Evolutionary conservation across 352 stramenopile species (phyloP), one percentile per base, ranked within the genome.

Genomic region (Globisporangium middletonii): DNA sequence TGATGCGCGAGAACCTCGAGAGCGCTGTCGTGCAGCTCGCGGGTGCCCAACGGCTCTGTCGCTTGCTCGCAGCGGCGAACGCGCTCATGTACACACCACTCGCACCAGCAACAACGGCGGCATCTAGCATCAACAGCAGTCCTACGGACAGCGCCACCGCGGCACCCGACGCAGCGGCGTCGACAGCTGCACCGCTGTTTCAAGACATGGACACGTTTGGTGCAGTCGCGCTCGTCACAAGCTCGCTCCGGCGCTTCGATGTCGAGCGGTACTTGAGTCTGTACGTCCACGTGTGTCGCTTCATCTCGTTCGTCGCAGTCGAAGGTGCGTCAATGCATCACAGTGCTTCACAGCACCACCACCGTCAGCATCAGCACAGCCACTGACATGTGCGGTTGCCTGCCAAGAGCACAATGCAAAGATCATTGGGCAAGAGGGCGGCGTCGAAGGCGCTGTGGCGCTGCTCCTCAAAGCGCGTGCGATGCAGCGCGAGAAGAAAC

Each of bases 11-110:
- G 60, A 86, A 77, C 43, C 51, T 54, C 35, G 73, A 85, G 8
- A 87, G 72, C 50, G 74, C 73, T 23, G 75, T 88, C 57, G 75
- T 90, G 9, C 77, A 86, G 53, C 74, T 84, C 52, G 72, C 74
- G 13, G 72, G 72, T 1, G 71, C 79, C 35, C 60, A 69, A 37
- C 72, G 79, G 11, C 67, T 86, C 43, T 89, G 79, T n/a, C 54
- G 66, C 4, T 43, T 89, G n/a, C 60, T 89, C 1, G 51, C 57
- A 8, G 61, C 66, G 16, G 69, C 68, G 7, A 58, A 79, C 9
- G 65, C 64, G 50, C 41, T 71, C 2, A 51, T 68, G 37, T 74
- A 74, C 49, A 55, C 57, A 9, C 67, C 63, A 49, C 38, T 6
- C 26, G 27, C 15, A n/a, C 18, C 18, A 26, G 16, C 23, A 52